These are phyloP conservation scores for Phialophora macrospora DNA, from an alignment of 2,329 filamentous ascomycete genomes.

Conservation along the genomic window DNA sequence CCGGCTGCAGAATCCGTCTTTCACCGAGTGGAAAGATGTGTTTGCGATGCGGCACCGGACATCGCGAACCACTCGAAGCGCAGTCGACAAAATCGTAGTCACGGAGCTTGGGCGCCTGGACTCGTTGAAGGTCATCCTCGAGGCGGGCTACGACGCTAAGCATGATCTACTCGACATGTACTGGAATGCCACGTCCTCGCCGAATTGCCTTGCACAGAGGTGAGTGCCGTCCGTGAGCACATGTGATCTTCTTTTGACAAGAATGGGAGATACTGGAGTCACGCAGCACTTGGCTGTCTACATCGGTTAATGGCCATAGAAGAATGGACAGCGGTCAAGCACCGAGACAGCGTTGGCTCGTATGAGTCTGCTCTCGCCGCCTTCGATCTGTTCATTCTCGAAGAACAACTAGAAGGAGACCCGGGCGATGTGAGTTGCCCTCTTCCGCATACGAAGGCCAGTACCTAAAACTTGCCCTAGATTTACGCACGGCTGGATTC, in stretches of 20 bases:
- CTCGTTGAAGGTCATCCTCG: conserved; percentile 72
- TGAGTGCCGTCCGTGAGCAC: conserved; percentile 40
- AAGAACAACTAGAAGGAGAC: conserved; percentile 70
- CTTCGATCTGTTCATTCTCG: conserved; percentile 87
- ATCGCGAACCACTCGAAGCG: conserved; percentile 57
- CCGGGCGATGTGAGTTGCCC: conserved; percentile 66
- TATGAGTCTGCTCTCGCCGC: conserved; percentile 68
- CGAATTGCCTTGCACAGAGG: conserved; percentile 78
- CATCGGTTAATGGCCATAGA: conserved; percentile 79
- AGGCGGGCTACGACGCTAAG: conserved; percentile 83
- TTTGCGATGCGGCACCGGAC: conserved; percentile 63
- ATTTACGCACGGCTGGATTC: conserved; percentile 68
- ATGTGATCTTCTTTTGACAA: neutral
- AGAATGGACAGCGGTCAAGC: conserved; percentile 69
- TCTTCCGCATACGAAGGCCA: conserved; percentile 27
- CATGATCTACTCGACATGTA: conserved; percentile 76
- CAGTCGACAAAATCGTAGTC: conserved; percentile 72
- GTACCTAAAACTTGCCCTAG: conserved; percentile 46
- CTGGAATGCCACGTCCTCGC: conserved; percentile 60
- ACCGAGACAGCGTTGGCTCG: conserved; percentile 52
- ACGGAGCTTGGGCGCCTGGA: conserved; percentile 71
- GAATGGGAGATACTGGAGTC: conserved; percentile 69
- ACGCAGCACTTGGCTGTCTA: conserved; percentile 74
- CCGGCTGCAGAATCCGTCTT: conserved; percentile 59
- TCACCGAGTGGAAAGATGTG: conserved; percentile 68